Base-by-base conservation (phyloP, 306 rosid genomes). In the Corylus americana region DNA sequence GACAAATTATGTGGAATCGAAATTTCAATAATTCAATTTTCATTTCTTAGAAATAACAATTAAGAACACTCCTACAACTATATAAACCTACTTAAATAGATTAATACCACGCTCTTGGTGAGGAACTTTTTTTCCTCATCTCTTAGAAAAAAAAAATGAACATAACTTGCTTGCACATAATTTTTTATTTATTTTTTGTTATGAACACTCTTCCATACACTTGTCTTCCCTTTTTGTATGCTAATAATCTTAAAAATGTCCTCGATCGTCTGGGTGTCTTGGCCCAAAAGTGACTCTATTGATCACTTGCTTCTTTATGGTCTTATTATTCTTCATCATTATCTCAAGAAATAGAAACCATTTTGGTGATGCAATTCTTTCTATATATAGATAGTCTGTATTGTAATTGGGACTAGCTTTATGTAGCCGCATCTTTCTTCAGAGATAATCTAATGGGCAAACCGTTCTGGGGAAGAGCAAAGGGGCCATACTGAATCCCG, bases 401-500 rank as follows among this genome's bases (percentile, higher is more conserved):
- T 74, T 42, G 63, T 69, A 42, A 44, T 25, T 74, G 84, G 79
- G 58, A 5, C 74, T 78, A 61, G 78, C 64, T 82, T 45, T 58
- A 2, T 20, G 74, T 48, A 9, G 48, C 27, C 8, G 49, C 61
- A 74, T 66, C 83, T 17, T 84, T 85, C 79, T 87, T 92, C 76
- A 81, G 73, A 82, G 69, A 86, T 51, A 95, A 78, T 70, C 72
- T 89, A 71, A 96, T 87, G 87, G 99, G 99, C 73, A 96, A 85
- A 18, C 99, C 99, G 76, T 93, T 89, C 53, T 87, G 94, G 81
- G 99, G 99, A 82, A 96, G 97, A 64, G 97, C 96, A 88, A 96
- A 96, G 64, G 99, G 99, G 8, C 94, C 99, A 82, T 96, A 96
- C 45, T 96, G 99, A 58, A 96, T 96, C 16, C 99, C 99, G 83